Conservation (phyloP, 495 filamentous ascomycete species). For the Talaromyces thailandensis region DNA sequence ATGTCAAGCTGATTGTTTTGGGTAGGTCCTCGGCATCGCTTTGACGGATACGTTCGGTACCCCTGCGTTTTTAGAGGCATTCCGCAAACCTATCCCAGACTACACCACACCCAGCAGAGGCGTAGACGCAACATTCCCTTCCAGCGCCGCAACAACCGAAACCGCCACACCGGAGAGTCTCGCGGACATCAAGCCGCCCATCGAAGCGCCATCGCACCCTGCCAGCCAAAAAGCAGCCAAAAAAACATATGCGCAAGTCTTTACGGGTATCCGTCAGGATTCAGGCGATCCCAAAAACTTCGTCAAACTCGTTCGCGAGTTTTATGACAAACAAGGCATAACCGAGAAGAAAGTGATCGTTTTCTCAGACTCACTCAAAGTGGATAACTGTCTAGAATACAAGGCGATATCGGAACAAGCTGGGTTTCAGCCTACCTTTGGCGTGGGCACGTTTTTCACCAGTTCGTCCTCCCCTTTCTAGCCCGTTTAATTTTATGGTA, state of each 20-base stretch:
- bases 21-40: conserved; percentile 71
- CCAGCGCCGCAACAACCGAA: conserved; percentile 21
- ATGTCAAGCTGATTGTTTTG: neutral
- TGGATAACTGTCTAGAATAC: conserved; percentile 86
- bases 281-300: conserved; percentile 83
- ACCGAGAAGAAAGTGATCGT: conserved; percentile 82
- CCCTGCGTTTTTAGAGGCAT: conserved; percentile 76
- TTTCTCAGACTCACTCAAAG: conserved; percentile 93
- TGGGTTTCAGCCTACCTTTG: conserved; percentile 78
- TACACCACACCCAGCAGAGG: conserved; percentile 25
- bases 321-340: conserved; percentile 73
- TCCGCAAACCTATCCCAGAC: conserved; percentile 53
- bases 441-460: conserved; percentile 90
- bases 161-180: conserved; percentile 17
- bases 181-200: conserved; percentile 18
- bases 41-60: conserved; percentile 98
- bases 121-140: conserved; percentile 17
- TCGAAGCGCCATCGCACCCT: conserved; percentile 16
- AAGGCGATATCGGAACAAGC: conserved; percentile 69
- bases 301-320: conserved; percentile 72
- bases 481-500: neutral
- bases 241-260: conserved; percentile 73
- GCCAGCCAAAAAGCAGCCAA: conserved; percentile 3
- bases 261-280: conserved; percentile 85
- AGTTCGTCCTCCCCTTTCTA: conserved; percentile 36